These are phyloP conservation scores for Hypericum androsaemum DNA, from an alignment of 345 rosid species.

Conservation along the genomic window DNA sequence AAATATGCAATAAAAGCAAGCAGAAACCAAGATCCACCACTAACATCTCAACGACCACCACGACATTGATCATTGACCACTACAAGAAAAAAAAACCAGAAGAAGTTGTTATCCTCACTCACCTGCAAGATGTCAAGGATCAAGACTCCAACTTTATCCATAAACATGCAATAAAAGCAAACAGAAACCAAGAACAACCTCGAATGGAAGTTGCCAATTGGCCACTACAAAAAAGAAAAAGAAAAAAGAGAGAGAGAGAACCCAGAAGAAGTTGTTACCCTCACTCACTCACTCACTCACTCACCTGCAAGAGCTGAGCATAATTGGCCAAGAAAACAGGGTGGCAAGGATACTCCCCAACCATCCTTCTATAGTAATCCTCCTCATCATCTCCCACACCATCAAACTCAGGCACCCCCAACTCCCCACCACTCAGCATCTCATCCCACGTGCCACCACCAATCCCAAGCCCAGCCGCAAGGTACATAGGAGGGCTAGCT, in stretches of 20 bases:
- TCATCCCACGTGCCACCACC: conserved; percentile 15
- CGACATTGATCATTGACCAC: too few species aligned
- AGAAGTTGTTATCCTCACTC: not conserved
- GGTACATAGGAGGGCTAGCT: conserved; percentile 53
- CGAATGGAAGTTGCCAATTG: too few species aligned
- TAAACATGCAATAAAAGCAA: too few species aligned
- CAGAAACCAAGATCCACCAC: too few species aligned
- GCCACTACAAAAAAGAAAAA: not conserved
- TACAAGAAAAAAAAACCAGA: conserved; percentile 1
- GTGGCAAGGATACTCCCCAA: conserved; percentile 61
- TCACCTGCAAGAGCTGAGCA: conserved; percentile 66
- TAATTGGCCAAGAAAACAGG: conserved; percentile 62
- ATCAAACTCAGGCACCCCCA: conserved; percentile 29
- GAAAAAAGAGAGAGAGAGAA: not conserved
- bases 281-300: too few species aligned
- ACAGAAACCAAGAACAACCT: too few species aligned
- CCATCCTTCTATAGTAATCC: conserved; percentile 43
- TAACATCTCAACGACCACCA: too few species aligned
- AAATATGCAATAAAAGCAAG: too few species aligned
- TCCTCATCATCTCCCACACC: conserved; percentile 31
- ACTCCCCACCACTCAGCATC: conserved; percentile 18
- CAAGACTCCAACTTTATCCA: too few species aligned
- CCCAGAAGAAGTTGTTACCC: not conserved
- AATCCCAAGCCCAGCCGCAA: conserved; percentile 61
- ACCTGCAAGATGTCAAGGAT: conserved; percentile 51